These are phyloP conservation scores for Bolboschoenus planiculmis DNA, from an alignment of 176 grass and related monocot genomes.

Conservation along the genomic window DNA sequence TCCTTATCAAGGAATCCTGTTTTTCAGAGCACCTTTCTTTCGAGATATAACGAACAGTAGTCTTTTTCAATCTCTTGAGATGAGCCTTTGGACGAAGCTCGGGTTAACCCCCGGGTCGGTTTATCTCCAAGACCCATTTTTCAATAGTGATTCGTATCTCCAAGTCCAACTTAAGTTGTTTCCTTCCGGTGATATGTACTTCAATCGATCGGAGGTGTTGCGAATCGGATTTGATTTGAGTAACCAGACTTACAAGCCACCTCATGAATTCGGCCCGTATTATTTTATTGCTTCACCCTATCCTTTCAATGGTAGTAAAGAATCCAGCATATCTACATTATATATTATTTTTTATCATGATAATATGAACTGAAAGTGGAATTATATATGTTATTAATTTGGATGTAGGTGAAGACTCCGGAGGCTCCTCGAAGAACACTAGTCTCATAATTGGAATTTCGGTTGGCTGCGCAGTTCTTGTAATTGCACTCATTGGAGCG, in stretches of 20 bases:
- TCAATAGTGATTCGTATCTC: constrained; percentile 60
- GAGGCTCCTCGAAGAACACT: constrained; percentile 39
- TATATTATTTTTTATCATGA: not conserved
- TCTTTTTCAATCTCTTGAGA: constrained; percentile 73
- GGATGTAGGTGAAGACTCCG: constrained; percentile 25
- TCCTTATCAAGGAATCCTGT: constrained; percentile 72
- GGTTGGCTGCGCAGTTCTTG: constrained; percentile 54
- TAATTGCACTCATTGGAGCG: constrained; percentile 49
- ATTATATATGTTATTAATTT: constrained; percentile 9
- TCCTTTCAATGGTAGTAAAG: constrained; percentile 59
- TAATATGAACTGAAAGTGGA: not conserved
- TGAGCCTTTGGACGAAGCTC: constrained; percentile 51
- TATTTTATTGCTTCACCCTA: constrained; percentile 65
- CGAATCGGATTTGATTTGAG: constrained; percentile 79
- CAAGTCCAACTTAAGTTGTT: constrained; percentile 68
- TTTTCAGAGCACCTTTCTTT: constrained; percentile 64
- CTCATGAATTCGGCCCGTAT: constrained; percentile 66
- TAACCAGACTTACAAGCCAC: constrained; percentile 78
- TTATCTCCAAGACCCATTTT: constrained; percentile 57
- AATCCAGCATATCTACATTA: not conserved
- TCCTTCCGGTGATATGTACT: constrained; percentile 50
- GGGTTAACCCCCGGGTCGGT: constrained; percentile 66
- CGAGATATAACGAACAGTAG: constrained; percentile 55
- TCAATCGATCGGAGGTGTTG: constrained; percentile 68
- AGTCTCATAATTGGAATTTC: constrained; percentile 67